phyloP scores from a whole-genome alignment of 352 stramenopile species.

The Globisporangium iwayamae region DNA sequence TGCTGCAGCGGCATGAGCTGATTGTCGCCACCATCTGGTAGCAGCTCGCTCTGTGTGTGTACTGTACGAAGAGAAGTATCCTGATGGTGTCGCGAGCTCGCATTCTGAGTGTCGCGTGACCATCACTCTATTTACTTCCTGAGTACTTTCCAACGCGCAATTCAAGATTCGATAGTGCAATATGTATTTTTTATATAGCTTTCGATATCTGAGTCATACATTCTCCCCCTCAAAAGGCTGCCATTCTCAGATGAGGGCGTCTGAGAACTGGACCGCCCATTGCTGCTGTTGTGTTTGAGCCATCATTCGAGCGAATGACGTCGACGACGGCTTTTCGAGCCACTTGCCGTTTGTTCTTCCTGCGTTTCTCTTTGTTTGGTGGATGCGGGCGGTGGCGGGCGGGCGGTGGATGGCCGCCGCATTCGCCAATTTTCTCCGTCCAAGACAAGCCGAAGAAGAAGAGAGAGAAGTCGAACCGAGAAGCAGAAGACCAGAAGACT shows the following conservation, averaged over 20 bases:
- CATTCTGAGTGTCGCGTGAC: conserved; percentile 9
- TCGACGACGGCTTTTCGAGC: conserved; percentile 13
- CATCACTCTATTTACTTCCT: conserved; percentile 11
- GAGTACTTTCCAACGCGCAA: too few species aligned
- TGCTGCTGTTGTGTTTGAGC: conserved; percentile 3
- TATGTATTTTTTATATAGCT: background rate
- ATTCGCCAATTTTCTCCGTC: conserved; percentile 11
- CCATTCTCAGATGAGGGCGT: background rate
- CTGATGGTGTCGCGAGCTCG: background rate
- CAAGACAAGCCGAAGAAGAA: conserved; percentile 4
- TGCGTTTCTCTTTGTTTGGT: conserved; percentile 5
- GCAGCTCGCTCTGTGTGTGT: background rate
- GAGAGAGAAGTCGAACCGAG: background rate
- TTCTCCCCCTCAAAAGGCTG: background rate
- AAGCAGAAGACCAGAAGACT: background rate
- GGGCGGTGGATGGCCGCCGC: background rate
- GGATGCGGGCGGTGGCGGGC: background rate
- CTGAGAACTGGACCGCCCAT: background rate
- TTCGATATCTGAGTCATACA: background rate
- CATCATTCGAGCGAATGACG: conserved; percentile 3
- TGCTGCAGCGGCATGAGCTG: background rate
- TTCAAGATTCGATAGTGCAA: background rate
- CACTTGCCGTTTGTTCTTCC: conserved; percentile 6
- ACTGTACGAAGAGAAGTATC: too few species aligned
- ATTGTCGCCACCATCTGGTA: background rate